Evolutionary conservation across 495 filamentous ascomycete genomes (phyloP), one percentile per base, ranked within the genome.

Genomic region (Annulohypoxylon nitens): DNA sequence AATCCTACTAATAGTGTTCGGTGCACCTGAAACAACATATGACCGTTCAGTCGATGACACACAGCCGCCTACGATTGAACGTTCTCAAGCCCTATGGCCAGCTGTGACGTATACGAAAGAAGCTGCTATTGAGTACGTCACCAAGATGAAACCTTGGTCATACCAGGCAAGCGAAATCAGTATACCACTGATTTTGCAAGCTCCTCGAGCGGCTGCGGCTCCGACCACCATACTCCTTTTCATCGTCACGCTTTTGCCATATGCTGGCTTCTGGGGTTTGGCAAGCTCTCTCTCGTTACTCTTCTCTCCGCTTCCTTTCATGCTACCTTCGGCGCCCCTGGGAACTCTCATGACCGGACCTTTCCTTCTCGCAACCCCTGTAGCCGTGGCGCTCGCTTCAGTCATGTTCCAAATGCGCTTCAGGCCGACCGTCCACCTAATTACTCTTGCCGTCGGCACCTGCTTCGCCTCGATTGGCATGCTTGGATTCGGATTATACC

Each of bases 21-120:
- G 78, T n/a, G 73, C 75, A 0, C 86, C 86, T n/a, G 86, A 88
- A 73, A 87, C 85, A 4, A 70, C 79, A 0, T 88, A 85, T 62
- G 73, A 83, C 64, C 82, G 85, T 11, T 66, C 75, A 1, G 76
- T 58, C n/a, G 23, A 30, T 1, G 54, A 61, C 71, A 33, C 67
- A 76, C n/a, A 75, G 23, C 76, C 77, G 0, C 78, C 83, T 6
- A 75, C 72, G 0, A 78, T 81, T 4, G 62, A 66, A 47, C 64
- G 67, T 2, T 81, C 78, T 23, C 73, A 78, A 23, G 79, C 83
- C 0, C 71, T 76, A 25, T 72, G 74, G n/a, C 79, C 80, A 1
- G 72, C 70, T 23, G 63, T 78, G 30, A 71, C 75, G 34, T 64
- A 78, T 26, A 78, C 77, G 14, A 62, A 77, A 39, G 81, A 77